Evolutionary conservation across 192 early-diverging fungal species (phyloP).

Genomic region (Entomortierella beljakovae): DNA sequence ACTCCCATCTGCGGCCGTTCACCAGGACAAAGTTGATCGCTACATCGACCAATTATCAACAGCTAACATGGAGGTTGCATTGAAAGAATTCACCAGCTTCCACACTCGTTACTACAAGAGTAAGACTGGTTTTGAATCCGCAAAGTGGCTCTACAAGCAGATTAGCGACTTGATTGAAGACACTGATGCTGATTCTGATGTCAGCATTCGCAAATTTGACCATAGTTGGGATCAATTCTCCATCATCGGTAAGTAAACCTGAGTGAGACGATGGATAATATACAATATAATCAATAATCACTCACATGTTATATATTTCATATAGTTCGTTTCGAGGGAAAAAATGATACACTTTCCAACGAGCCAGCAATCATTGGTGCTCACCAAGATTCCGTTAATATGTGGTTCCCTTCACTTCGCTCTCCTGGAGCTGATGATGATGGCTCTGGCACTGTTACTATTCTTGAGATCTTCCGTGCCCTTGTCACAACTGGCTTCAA

Average conservation of each 20-base stretch:
- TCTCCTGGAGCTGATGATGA: slow-evolving; percentile 87
- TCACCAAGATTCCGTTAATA: slow-evolving; percentile 93
- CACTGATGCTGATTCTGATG: slow-evolving; percentile 48
- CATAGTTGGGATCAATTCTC: slow-evolving; percentile 90
- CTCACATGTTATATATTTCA: slow-evolving; percentile 7
- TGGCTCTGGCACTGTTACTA: slow-evolving; percentile 92
- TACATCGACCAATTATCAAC: slow-evolving; percentile 74
- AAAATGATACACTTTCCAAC: slow-evolving; percentile 55
- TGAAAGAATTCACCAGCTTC: slow-evolving; percentile 86
- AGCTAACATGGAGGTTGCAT: slow-evolving; percentile 71
- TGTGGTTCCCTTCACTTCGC: slow-evolving; percentile 84
- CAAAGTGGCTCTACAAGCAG: slow-evolving; percentile 75
- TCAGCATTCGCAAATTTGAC: slow-evolving; percentile 79
- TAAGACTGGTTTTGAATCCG: slow-evolving; percentile 71
- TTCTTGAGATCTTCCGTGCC: slow-evolving; percentile 87
- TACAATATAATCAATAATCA: too few species aligned
- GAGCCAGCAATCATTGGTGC: slow-evolving; percentile 86
- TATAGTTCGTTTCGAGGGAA: slow-evolving; percentile 81
- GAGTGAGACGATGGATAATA: too few species aligned
- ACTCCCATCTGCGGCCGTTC: slow-evolving; percentile 66
- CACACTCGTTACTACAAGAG: slow-evolving; percentile 92
- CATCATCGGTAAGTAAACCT: slow-evolving; percentile 59
- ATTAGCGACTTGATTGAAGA: slow-evolving; percentile 60
- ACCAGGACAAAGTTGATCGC: slow-evolving; percentile 68
- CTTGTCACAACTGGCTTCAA: slow-evolving; percentile 75